Base-by-base conservation (phyloP, 2,329 filamentous ascomycete species). In the Ceratocystis huliohia region DNA sequence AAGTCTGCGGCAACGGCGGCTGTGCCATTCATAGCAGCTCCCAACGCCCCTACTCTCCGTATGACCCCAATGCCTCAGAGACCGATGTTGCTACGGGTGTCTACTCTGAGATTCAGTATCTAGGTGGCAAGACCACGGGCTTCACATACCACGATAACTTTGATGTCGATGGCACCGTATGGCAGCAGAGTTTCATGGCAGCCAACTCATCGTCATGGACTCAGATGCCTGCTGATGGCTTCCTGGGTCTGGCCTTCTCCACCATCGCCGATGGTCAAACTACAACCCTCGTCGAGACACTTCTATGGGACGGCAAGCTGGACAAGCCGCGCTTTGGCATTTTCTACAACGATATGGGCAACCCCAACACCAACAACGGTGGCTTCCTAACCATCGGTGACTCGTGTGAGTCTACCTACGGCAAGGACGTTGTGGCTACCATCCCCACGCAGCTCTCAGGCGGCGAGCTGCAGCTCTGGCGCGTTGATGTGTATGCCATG, bases 171-270 rank as follows among this genome's bases (percentile, higher is more conserved):
- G 65, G 68, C 3, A 1, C 68, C 0, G 69, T 68, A 1, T 76
- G 73, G 72, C 68, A 69, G 2, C 73, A 74, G 69, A 69, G 69
- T 4, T 74, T 74, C 67, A 70, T 76, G 5, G 70, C 71, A 10
- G 73, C 72, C 28, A 73, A 73, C 66, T 66, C 71, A 64, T 70
- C 65, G 25, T 65, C 67, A 10, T 76, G 74, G 74, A 66, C 66
- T 0, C 61, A 70, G 5, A 69, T 73, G 5, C 68, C 75, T 0
- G 72, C 71, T 3, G 72, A 75, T 57, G 75, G 75, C 25, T 76
- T 76, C 68, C 65, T 76, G 41, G 75, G 75, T 0, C 69, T 76
- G 2, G 72, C 71, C 1, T 76, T 76, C 37, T 68, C 69, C 17
- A 72, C 71, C 25, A 75, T 76, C 57, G 61, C 71, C 7, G 74